A percentile compares a stretch with the other conserved stretches of the same genome.
Evolutionary conservation across 208 protist species (phyloP).

Genomic region (Trypanosoma scelopori): DNA sequence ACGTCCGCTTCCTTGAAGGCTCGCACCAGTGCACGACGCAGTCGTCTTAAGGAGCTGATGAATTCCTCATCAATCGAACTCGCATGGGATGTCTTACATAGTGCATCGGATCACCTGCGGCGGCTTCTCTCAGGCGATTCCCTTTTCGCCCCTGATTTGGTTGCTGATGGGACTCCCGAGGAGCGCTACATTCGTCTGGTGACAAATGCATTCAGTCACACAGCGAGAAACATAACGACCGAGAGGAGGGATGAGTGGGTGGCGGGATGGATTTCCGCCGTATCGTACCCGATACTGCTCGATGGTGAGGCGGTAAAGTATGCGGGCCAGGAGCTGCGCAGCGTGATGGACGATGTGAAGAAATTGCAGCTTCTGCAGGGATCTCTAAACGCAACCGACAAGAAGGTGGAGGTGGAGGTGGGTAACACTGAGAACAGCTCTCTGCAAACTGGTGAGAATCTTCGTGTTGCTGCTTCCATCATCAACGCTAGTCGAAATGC

Average conservation of each 20-base stretch:
- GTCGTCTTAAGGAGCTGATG: slow-evolving; percentile 10
- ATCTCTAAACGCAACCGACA: not conserved
- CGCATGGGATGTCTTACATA: slow-evolving; percentile 5
- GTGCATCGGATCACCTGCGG: slow-evolving; percentile 1
- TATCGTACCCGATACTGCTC: slow-evolving; percentile 24
- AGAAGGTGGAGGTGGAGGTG: not conserved
- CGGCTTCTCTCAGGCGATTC: slow-evolving; percentile 5
- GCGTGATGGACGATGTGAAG: slow-evolving; percentile 9
- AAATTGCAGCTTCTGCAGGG: not conserved
- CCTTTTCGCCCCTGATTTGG: not conserved
- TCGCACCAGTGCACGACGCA: slow-evolving; percentile 9
- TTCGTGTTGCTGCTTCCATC: slow-evolving; percentile 1
- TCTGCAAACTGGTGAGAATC: not conserved
- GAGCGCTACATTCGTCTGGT: slow-evolving; percentile 21
- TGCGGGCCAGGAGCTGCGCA: slow-evolving; percentile 16
- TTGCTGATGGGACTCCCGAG: slow-evolving; percentile 6
- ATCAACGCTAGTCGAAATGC: slow-evolving; percentile 12
- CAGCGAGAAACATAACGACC: slow-evolving; percentile 24
- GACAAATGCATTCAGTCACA: slow-evolving; percentile 22
- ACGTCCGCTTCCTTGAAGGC: slow-evolving; percentile 5
- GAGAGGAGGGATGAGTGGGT: not conserved
- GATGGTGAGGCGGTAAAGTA: slow-evolving; percentile 8
- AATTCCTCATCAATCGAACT: slow-evolving; percentile 14
- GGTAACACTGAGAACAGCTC: not conserved
- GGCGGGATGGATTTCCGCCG: slow-evolving; percentile 7